Base-by-base conservation (phyloP, 164 flowering plant species). In the Macadamia tetraphylla region DNA sequence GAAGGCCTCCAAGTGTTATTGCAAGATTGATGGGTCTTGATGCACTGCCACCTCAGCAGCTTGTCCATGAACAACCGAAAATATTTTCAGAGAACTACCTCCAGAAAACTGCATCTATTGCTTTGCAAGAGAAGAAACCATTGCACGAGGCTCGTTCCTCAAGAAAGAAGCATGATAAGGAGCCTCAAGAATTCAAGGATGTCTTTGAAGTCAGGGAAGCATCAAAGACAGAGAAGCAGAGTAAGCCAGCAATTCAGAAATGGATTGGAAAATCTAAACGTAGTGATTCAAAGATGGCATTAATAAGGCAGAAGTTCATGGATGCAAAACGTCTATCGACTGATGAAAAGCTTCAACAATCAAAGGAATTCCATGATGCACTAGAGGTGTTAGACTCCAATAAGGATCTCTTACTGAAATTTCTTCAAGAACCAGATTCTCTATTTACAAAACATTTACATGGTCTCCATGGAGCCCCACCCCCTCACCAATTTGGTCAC, bases 1-100 rank as follows among this genome's bases (percentile, higher is more conserved):
- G 87, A 63, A 79, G 86, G 18, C 74, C 92, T 23, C 92, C 94
- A 0, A 82, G 87, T 75, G 78, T 90, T 58, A 78, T 94, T 76
- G 97, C 97, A 32, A 82, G 85, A 76, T 80, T 94, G 81, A 92
- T 94, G 97, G 97, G 97, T 70, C 84, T 90, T 65, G 98, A 94
- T 74, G 81, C 83, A 8, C 64, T 87, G 74, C 92, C 98, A 46
- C 65, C 82, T 60, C 90, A 77, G 69, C 84, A 82, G 71, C 78
- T 81, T 57, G 56, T 70, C 63, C 81, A 72, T 55, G 77, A 79
- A 64, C 86, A 81, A 56, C 83, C 74, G 14, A 77, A 76, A 48
- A 80, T 60, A 65, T 60, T 62, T 6, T 63, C 78, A 0, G 85
- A 77, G 42, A 81, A 63, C 63, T 44, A 62, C 57, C 74, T 64